phyloP scores from a whole-genome alignment of 495 filamentous ascomycete species.

The Penicillium desertorum region DNA sequence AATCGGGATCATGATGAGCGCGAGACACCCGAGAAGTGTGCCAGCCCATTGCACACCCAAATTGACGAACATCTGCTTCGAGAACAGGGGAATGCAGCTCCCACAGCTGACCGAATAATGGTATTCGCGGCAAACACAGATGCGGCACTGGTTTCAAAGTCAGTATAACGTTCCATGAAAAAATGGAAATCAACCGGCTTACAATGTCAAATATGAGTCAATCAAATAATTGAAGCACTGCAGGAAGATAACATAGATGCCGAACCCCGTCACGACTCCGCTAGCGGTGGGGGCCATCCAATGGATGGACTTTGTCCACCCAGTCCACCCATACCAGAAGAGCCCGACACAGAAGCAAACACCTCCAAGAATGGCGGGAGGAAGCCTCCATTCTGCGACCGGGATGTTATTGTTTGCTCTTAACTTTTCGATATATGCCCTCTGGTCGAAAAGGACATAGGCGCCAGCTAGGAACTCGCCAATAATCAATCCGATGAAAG shows the following conservation, averaged over 20 bases:
- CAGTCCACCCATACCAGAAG: conserved; percentile 53
- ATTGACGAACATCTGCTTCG: conserved; percentile 73
- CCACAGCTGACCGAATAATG: conserved; percentile 75
- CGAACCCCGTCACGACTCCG: conserved; percentile 34
- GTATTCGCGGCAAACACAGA: conserved; percentile 92
- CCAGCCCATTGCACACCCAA: conserved; percentile 77
- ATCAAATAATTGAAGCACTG: conserved; percentile 45
- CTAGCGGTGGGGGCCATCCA: conserved; percentile 44
- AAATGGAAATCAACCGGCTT: conserved; percentile 29
- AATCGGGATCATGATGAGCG: conserved; percentile 68
- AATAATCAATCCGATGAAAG: conserved; percentile 43
- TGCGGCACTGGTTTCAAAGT: conserved; percentile 56
- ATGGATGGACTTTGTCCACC: conserved; percentile 36
- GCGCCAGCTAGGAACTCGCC: conserved; percentile 37
- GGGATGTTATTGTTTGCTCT: conserved; percentile 35
- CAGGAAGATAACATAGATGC: conserved; percentile 41
- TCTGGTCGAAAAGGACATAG: conserved; percentile 29
- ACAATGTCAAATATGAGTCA: conserved; percentile 63
- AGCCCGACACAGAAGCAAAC: conserved; percentile 51
- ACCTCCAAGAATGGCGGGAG: conserved; percentile 50
- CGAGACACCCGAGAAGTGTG: conserved; percentile 74
- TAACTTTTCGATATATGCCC: conserved; percentile 33
- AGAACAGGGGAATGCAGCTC: conserved; percentile 79
- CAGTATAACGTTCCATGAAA: not conserved
- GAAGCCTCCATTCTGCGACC: conserved; percentile 40